Evolutionary conservation across 768 basidiomycete species (phyloP), one percentile per base, ranked within the genome.

Genomic region (Lactarius tabidus): DNA sequence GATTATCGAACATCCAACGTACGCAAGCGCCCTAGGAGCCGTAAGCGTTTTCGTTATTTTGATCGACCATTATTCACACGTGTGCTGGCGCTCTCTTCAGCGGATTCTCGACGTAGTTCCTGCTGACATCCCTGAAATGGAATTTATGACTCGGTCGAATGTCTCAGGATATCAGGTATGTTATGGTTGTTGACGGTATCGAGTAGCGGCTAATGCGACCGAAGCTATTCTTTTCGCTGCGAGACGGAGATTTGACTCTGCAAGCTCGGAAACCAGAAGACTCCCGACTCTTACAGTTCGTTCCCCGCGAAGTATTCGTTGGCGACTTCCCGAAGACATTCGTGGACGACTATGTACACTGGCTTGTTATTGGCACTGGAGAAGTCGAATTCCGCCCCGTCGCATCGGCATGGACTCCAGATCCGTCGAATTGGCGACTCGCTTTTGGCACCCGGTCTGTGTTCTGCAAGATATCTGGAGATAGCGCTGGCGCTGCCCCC

Each of bases 341-440:
- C 45, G 23, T 48, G 23, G 23, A 48, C 12, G 23, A 48, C 23
- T 48, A 2, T 15, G 23, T 48, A 26, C 78, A 78, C 64, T 79
- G 78, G 78, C 67, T 79, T 59, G 45, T 73, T 48, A n/a, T 76
- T 31, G 39, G 55, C 41, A 36, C 36, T 39, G 45, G 54, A 39
- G 43, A 39, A 7, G 62, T 77, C 10, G 76, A 77, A 63, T 75
- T 79, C 38, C 75, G 77, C 35, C 77, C 75, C 8, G 54, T 72
- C 10, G 57, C 67, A n/a, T 61, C 65, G 15, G 45, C 69, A 6
- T 80, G 78, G 79, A 38, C 62, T 28, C 61, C 71, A 18, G 70
- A 72, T 0, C 26, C 61, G 31, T 43, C 67, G 3, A 74, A 76
- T 59, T 79, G 77, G 78, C 57, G 62, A 31, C 64, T 65, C 29